Conservation (phyloP, 352 stramenopile species). For the Pythium chondricola region DNA sequence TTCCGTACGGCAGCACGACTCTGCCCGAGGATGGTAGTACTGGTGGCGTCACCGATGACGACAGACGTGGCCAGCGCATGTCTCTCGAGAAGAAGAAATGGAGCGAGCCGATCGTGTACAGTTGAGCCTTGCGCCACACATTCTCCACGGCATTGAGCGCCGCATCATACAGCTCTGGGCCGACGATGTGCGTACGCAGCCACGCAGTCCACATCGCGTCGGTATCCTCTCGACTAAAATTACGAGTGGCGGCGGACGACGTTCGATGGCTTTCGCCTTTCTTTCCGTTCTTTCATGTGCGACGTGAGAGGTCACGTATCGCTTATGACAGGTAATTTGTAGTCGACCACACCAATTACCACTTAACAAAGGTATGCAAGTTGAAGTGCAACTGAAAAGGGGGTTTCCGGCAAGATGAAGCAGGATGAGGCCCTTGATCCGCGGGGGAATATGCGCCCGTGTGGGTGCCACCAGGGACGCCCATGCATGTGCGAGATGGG, state of each 20-base stretch:
- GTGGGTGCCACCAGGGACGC: slow-evolving; percentile 49
- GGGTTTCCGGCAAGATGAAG: too few relatives aligned
- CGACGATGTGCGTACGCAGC: not conserved
- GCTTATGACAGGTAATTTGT: too few relatives aligned
- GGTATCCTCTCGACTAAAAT: too few relatives aligned
- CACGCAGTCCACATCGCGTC: slow-evolving; percentile 1
- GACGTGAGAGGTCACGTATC: too few relatives aligned
- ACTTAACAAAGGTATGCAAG: not conserved
- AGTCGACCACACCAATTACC: too few relatives aligned
- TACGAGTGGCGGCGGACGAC: too few relatives aligned
- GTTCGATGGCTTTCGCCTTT: not conserved
- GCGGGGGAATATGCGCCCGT: slow-evolving; percentile 50
- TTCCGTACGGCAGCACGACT: slow-evolving; percentile 2
- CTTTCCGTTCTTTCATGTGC: not conserved
- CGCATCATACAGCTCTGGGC: slow-evolving; percentile 5
- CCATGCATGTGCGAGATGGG: slow-evolving; percentile 61
- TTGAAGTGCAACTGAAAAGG: not conserved
- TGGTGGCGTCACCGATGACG: not conserved
- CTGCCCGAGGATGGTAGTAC: not conserved
- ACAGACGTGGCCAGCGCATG: slow-evolving; percentile 29
- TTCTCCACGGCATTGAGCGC: slow-evolving; percentile 33
- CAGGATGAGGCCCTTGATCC: slow-evolving; percentile 5
- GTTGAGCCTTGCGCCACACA: slow-evolving; percentile 57
- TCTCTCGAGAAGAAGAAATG: slow-evolving; percentile 77
- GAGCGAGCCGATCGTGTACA: slow-evolving; percentile 49